phyloP scores from a whole-genome alignment of 495 filamentous ascomycete genomes.

The Hypoxylon perforatum region DNA sequence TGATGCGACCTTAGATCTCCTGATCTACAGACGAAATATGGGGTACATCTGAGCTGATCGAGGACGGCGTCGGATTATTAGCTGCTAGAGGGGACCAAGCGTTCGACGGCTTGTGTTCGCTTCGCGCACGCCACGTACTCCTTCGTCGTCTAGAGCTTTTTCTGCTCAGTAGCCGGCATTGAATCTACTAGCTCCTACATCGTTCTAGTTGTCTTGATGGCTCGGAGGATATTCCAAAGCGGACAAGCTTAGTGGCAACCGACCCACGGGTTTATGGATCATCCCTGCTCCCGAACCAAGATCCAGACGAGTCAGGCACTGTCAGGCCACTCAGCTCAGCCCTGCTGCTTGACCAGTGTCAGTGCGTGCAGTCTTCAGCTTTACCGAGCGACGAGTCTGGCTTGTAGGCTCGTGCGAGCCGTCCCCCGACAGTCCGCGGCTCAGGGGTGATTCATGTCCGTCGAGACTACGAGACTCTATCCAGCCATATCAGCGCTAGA shows the following conservation, averaged over 20 bases:
- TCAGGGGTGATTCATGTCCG: neutral
- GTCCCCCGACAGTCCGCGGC: neutral
- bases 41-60: constrained; percentile 15
- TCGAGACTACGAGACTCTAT: too few relatives aligned
- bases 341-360: constrained; percentile 10
- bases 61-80: constrained; percentile 13
- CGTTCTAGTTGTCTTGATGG: neutral
- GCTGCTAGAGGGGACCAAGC: constrained; percentile 13
- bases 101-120: constrained; percentile 8
- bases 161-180: neutral
- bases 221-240: constrained; percentile 3
- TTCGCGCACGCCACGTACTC: constrained; percentile 5
- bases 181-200: neutral
- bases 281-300: constrained; percentile 6
- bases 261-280: constrained; percentile 13
- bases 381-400: neutral
- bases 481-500: too few relatives aligned
- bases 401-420: neutral
- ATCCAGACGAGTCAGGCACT: constrained; percentile 14
- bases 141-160: neutral
- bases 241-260: constrained; percentile 6
- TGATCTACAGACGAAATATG: constrained; percentile 24
- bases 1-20: constrained; percentile 13
- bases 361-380: constrained; percentile 15
- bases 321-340: constrained; percentile 25